Base-by-base conservation (phyloP, 2,329 filamentous ascomycete genomes). In the Cyanodermella asteris region DNA sequence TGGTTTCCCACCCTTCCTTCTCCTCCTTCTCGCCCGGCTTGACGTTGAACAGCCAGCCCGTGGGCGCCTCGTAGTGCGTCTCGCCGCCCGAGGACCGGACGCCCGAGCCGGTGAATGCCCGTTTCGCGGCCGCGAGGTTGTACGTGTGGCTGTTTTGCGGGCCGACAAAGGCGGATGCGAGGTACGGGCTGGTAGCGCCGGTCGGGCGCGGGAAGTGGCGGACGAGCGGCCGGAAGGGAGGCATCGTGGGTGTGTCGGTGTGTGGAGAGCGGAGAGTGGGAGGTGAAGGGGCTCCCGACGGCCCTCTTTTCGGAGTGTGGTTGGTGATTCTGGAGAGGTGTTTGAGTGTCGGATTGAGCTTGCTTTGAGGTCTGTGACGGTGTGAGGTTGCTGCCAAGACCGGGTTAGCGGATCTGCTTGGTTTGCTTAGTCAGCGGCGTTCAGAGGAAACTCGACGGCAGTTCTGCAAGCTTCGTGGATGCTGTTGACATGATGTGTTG, bases 11-110 rank as follows among this genome's bases (percentile, higher is more conserved):
- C 26, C 84, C 87, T 57, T 97, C 87, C 50, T 80, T 76, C 64
- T 90, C 69, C 46, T 78, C 71, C 61, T 93, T 91, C 67, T 93
- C 78, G 34, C 82, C 82, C 18, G 87, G 87, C 60, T 81, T 82
- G 41, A 93, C 65, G 37, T 82, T 82, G 51, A 77, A 93, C 41
- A 97, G 68, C 78, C 81, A 93, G 41, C 87, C 87, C 28, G 60
- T 64, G 3, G 87, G 84, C 23, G 82, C 71, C 38, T 97, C 87
- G 53, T 81, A 97, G 48, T 81, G 74, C 38, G 69, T 62, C 68
- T 75, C 55, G 35, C 52, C 52, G 31, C 49, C 45, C 28, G 22
- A 23, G 5, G 22, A 23, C 4, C 12, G 12, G n/a, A 13, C 4
- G 7, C 12, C 5, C 14, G 22, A 16, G 3, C 12, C 5, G 3